A percentile compares a stretch with the other conserved stretches of the same genome.
Conservation (phyloP, 208 protist species). For the Trypanosoma congolense region DNA sequence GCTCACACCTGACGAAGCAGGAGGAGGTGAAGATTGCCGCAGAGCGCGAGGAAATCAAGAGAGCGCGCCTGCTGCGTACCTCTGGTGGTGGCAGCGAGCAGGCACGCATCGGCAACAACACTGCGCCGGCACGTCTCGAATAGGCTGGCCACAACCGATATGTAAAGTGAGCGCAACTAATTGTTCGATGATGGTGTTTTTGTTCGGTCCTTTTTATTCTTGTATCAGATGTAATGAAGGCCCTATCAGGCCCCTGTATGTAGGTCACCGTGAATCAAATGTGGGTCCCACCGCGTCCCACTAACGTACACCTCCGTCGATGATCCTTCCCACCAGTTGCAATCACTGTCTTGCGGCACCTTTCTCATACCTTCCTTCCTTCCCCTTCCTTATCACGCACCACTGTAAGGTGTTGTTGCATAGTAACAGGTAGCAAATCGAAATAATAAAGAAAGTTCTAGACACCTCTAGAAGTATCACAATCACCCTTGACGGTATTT, state of each 20-base stretch:
- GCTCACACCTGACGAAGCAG: conserved; percentile 65
- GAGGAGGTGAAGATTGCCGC: conserved; percentile 79
- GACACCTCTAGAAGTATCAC: too few relatives aligned
- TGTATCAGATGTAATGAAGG: conserved; percentile 4
- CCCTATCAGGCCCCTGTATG: not conserved
- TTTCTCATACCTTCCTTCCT: too few relatives aligned
- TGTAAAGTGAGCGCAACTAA: conserved; percentile 5
- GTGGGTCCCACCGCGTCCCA: too few relatives aligned
- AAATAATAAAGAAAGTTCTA: too few relatives aligned
- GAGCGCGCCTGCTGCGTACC: conserved; percentile 41
- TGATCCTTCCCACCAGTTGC: too few relatives aligned
- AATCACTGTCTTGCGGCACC: too few relatives aligned
- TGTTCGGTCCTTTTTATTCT: not conserved
- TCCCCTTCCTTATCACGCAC: too few relatives aligned
- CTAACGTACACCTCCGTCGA: too few relatives aligned
- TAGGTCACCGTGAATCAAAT: not conserved
- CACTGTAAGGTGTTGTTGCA: too few relatives aligned
- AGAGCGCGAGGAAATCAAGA: conserved; percentile 75
- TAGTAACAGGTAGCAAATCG: too few relatives aligned
- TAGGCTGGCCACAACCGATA: not conserved
- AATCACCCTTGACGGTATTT: too few relatives aligned
- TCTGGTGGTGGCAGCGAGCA: conserved; percentile 17
- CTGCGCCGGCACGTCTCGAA: conserved; percentile 9
- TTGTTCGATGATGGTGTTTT: not conserved
- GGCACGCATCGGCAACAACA: conserved; percentile 18